These are phyloP conservation scores for Blastomyces parvus DNA, from an alignment of 2,329 filamentous ascomycete genomes.

Conservation along the genomic window DNA sequence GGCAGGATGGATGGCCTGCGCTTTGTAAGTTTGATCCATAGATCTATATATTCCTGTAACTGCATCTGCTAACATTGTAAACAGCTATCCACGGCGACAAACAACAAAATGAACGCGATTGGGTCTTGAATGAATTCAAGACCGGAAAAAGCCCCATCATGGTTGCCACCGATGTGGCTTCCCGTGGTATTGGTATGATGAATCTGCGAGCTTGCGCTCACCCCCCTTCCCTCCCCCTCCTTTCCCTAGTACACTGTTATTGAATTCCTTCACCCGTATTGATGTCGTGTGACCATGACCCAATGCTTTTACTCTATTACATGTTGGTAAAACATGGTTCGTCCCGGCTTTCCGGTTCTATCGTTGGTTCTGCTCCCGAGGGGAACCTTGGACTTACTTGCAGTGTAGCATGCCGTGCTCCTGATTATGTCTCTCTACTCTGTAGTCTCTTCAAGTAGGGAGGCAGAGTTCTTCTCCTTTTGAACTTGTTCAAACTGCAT, in stretches of 20 bases:
- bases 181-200: constrained; percentile 99
- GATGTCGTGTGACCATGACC: constrained; percentile 53
- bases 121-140: constrained; percentile 99
- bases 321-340: constrained; percentile 78
- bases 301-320: constrained; percentile 79
- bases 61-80: constrained; percentile 29
- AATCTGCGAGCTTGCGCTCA: constrained; percentile 41
- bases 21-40: constrained; percentile 57
- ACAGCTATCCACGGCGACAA: constrained; percentile 96
- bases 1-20: constrained; percentile 95
- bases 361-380: constrained; percentile 64
- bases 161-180: constrained; percentile 99
- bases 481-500: constrained; percentile 69
- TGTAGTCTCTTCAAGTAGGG: constrained; percentile 55
- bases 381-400: constrained; percentile 82
- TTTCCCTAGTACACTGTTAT: constrained; percentile 24
- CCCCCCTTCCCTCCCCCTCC: constrained; percentile 25
- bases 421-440: constrained; percentile 67
- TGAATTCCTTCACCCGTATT: constrained; percentile 37
- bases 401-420: constrained; percentile 63
- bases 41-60: background rate
- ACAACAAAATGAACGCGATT: constrained; percentile 98
- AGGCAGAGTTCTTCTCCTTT: constrained; percentile 64
- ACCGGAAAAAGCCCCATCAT: constrained; percentile 98
- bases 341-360: constrained; percentile 80